Evolutionary conservation across 2,329 filamentous ascomycete genomes (phyloP), one percentile per base, ranked within the genome.

Genomic region (Claviceps sp.): DNA sequence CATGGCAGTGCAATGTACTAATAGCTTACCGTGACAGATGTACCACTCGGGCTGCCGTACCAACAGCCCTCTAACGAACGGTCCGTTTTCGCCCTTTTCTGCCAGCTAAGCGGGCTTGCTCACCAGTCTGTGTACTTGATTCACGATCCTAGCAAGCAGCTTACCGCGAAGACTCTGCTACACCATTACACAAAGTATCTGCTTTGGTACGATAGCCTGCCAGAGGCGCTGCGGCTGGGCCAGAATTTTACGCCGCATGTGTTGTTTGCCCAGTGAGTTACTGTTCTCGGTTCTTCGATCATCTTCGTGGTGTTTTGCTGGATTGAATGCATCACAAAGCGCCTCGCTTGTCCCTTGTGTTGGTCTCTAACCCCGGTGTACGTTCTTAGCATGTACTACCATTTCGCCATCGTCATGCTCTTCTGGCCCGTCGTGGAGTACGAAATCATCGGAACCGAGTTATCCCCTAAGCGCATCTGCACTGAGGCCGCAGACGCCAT

Each of bases 191-290:
- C 76, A 0, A 75, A 81, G 57, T 88, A 85, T 58, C 72, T 85
- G 8, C 75, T 78, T 48, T 89, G 84, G 85, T 87, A 87, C 62
- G 77, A 79, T 52, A 71, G 69, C 24, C 76, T 89, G 53, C 84
- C 84, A 0, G 73, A 78, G 52, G 74, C 78, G 1, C 69, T 89
- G 47, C 72, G 76, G 18, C 64, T 87, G 3, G 79, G 80, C 2
- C 76, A 84, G 53, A 85, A 82, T 56, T 85, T 85, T 48, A 82
- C 84, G 3, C 84, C 85, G 14, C 79, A 85, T 44, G 82, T 87
- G 38, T 67, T 89, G n/a, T 82, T 85, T 55, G 76, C 84, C 41
- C 84, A 88, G 84, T 87, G 70, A 72, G 84, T 59, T 30, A 7
- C 22, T 34, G 3, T 4, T 4, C 9, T 34, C 8, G 11, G 30